phyloP scores from a whole-genome alignment of 768 basidiomycete species.

The Rhodotorula babjevae region DNA sequence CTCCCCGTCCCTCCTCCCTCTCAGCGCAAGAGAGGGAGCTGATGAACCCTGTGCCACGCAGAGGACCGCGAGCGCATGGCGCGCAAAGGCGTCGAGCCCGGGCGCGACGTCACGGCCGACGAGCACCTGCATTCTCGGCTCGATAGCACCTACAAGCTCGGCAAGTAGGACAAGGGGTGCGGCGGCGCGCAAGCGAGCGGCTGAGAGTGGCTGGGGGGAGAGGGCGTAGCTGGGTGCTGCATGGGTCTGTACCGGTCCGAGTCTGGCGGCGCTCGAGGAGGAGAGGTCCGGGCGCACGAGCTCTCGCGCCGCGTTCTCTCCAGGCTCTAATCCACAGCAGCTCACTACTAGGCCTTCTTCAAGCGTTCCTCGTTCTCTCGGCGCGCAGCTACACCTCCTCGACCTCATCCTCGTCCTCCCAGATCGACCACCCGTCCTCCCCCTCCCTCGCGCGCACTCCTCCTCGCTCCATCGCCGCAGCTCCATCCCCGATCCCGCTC shows the following conservation, averaged over 20 bases:
- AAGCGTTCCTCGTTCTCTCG: too few relatives aligned
- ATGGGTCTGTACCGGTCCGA: not conserved
- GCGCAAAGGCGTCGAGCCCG: slow-evolving; percentile 28
- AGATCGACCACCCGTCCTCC: not conserved
- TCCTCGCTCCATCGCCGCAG: too few relatives aligned
- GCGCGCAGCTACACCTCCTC: not conserved
- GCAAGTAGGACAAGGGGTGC: too few relatives aligned
- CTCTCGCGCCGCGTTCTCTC: too few relatives aligned
- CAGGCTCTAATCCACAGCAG: not conserved
- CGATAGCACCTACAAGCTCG: slow-evolving; percentile 19
- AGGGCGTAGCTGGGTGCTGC: not conserved
- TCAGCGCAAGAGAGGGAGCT: not conserved
- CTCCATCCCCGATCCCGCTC: too few relatives aligned
- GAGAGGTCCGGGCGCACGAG: too few relatives aligned
- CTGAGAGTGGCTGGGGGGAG: not conserved
- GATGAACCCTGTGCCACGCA: not conserved
- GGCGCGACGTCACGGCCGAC: slow-evolving; percentile 12
- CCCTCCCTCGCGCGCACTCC: not conserved
- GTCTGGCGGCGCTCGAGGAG: too few relatives aligned
- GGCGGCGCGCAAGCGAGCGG: not conserved
- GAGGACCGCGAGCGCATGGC: slow-evolving; percentile 34
- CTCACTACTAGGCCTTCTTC: not conserved
- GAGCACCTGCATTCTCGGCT: slow-evolving; percentile 27
- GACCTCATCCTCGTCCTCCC: slow-evolving; percentile 1
- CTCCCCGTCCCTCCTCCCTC: not conserved